A percentile compares a stretch with the other conserved stretches of the same genome.
Conservation (phyloP, 768 basidiomycete genomes). For the Mycena rebaudengoi region DNA sequence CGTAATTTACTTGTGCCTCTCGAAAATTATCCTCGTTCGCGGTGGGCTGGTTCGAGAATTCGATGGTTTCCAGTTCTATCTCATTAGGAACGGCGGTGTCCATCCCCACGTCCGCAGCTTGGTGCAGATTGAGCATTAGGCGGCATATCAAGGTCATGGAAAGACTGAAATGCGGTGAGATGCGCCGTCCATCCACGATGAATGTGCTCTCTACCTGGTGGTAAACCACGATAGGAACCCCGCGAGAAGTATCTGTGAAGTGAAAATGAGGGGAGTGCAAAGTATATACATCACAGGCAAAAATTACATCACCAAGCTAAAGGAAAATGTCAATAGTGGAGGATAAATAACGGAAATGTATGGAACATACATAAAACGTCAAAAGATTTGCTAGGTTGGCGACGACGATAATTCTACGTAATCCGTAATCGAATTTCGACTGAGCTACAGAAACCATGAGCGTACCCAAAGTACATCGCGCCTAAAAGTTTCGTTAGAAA, state of each 20-base stretch:
- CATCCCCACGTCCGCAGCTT: neutral
- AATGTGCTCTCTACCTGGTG: neutral
- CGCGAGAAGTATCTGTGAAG: conserved; percentile 3
- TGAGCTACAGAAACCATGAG: neutral
- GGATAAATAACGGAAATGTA: neutral
- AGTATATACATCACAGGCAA: too few species aligned
- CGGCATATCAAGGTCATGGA: conserved; percentile 8
- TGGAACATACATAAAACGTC: conserved; percentile 10
- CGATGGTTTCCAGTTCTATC: neutral
- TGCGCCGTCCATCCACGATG: neutral
- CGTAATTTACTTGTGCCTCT: too few species aligned
- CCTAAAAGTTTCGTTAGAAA: neutral
- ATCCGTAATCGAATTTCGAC: too few species aligned
- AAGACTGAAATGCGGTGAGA: neutral
- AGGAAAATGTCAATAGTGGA: neutral
- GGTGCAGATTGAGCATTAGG: conserved; percentile 14
- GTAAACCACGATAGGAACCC: conserved; percentile 17
- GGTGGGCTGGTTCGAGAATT: too few species aligned
- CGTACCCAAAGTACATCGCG: conserved; percentile 16
- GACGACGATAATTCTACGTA: conserved; percentile 5
- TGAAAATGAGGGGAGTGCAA: neutral
- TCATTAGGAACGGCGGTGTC: neutral
- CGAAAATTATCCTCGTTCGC: too few species aligned
- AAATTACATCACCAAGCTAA: conserved; percentile 11
- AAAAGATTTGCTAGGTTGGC: conserved; percentile 5